Evolutionary conservation across 495 filamentous ascomycete species (phyloP).

Genomic region (Articulospora tetracladia): DNA sequence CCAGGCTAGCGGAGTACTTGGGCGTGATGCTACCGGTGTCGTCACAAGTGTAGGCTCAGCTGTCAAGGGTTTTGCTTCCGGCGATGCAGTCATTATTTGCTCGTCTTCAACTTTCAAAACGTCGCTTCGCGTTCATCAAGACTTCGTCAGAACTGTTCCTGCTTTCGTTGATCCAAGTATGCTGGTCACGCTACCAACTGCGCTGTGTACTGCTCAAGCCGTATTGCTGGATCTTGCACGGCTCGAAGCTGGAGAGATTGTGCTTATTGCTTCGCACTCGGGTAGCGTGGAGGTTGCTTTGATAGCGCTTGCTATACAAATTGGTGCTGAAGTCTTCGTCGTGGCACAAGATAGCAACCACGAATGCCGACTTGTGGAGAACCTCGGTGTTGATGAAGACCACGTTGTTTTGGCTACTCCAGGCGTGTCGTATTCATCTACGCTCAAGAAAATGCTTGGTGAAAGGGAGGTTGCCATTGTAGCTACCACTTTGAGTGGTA

Average conservation of each 20-base stretch:
- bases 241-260: constrained; percentile 24
- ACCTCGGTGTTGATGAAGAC: constrained; percentile 23
- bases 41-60: background rate
- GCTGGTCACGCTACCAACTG: constrained; percentile 5
- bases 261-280: constrained; percentile 41
- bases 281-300: constrained; percentile 41
- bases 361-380: constrained; percentile 9
- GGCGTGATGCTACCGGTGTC: background rate
- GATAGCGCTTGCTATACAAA: constrained; percentile 31
- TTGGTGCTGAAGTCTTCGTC: constrained; percentile 33
- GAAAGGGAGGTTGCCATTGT: constrained; percentile 59
- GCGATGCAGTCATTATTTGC: constrained; percentile 5
- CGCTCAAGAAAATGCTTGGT: constrained; percentile 40
- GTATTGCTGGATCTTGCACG: constrained; percentile 3
- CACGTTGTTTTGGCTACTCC: constrained; percentile 24
- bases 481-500: constrained; percentile 50
- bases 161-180: constrained; percentile 3
- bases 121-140: background rate
- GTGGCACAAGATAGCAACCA: constrained; percentile 23
- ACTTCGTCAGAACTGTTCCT: background rate
- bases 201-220: constrained; percentile 6
- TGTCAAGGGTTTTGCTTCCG: background rate
- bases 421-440: background rate
- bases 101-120: constrained; percentile 2
- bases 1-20: background rate